These are phyloP conservation scores for Lojkania enalia DNA, from an alignment of 2,329 filamentous ascomycete species.

Conservation along the genomic window DNA sequence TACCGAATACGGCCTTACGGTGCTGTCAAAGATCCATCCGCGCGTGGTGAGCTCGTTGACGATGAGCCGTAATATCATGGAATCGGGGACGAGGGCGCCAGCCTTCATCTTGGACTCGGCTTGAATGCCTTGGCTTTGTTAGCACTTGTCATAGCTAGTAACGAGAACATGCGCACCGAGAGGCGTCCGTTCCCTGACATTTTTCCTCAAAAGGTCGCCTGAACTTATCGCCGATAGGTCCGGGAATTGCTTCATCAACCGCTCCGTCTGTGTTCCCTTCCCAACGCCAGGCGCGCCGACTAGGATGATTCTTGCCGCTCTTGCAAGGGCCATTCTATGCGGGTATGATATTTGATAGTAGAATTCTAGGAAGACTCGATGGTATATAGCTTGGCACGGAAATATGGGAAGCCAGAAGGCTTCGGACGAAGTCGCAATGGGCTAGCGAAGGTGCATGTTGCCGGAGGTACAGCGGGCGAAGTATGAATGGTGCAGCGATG, in stretches of 20 bases:
- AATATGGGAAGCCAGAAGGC: conserved; percentile 24
- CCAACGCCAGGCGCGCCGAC: conserved; percentile 95
- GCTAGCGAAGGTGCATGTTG: conserved; percentile 29
- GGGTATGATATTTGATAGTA: too few relatives aligned
- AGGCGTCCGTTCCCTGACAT: conserved; percentile 86
- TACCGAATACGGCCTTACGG: conserved; percentile 51
- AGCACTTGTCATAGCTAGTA: conserved; percentile 14
- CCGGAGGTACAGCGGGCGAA: conserved; percentile 1
- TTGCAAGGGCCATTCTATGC: conserved; percentile 45
- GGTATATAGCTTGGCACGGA: too few relatives aligned
- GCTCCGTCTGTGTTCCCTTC: conserved; percentile 93
- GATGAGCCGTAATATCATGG: conserved; percentile 89
- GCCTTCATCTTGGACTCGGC: conserved; percentile 86
- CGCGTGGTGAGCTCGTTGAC: conserved; percentile 82
- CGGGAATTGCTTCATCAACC: conserved; percentile 82
- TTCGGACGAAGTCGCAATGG: conserved; percentile 20
- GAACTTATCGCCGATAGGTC: conserved; percentile 91
- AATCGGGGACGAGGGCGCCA: conserved; percentile 88
- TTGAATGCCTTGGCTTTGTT: conserved; percentile 69
- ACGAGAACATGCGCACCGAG: conserved; percentile 63
- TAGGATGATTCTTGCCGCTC: conserved; percentile 89
- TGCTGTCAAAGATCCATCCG: conserved; percentile 71
- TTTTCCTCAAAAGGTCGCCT: conserved; percentile 86
- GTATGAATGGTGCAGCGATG: neutral
- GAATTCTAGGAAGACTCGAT: too few relatives aligned